Conservation (phyloP, 2,329 filamentous ascomycete genomes). For the Bimuria novae-zelandiae region DNA sequence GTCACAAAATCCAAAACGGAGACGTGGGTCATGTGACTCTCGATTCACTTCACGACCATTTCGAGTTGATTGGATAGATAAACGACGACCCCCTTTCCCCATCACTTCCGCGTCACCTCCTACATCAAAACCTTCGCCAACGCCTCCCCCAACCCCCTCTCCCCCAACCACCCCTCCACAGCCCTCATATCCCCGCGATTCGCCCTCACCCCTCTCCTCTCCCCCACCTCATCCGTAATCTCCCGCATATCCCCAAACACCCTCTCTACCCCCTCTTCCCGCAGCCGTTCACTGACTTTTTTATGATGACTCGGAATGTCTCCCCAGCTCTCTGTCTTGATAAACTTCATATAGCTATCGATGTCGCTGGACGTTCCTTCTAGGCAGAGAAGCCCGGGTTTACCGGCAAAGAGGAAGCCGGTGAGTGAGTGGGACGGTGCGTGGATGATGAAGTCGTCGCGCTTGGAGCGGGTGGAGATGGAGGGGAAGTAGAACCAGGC, state of each 20-base stretch:
- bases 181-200: slow-evolving; percentile 61
- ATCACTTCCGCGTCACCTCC: too few relatives aligned
- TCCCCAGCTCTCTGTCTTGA: slow-evolving; percentile 67
- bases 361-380: slow-evolving; percentile 55
- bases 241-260: slow-evolving; percentile 62
- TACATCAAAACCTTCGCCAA: slow-evolving; percentile 49
- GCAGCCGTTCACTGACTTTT: slow-evolving; percentile 62
- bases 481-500: slow-evolving; percentile 69
- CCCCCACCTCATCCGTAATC: slow-evolving; percentile 58
- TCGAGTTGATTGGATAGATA: too few relatives aligned
- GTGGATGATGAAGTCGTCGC: slow-evolving; percentile 61
- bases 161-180: slow-evolving; percentile 56
- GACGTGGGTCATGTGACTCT: too few relatives aligned
- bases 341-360: slow-evolving; percentile 65
- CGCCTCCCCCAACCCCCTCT: slow-evolving; percentile 51
- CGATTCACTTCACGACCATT: too few relatives aligned
- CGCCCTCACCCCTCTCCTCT: slow-evolving; percentile 55
- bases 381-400: slow-evolving; percentile 60
- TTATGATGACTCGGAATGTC: slow-evolving; percentile 67
- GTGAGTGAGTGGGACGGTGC: slow-evolving; percentile 59
- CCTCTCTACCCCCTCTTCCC: slow-evolving; percentile 48
- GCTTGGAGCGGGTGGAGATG: slow-evolving; percentile 62
- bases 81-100: too few relatives aligned
- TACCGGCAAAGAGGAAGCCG: slow-evolving; percentile 64
- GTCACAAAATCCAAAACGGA: too few relatives aligned